Evolutionary conservation across 768 basidiomycete species (phyloP).

Genomic region (Tylopilus felleus): DNA sequence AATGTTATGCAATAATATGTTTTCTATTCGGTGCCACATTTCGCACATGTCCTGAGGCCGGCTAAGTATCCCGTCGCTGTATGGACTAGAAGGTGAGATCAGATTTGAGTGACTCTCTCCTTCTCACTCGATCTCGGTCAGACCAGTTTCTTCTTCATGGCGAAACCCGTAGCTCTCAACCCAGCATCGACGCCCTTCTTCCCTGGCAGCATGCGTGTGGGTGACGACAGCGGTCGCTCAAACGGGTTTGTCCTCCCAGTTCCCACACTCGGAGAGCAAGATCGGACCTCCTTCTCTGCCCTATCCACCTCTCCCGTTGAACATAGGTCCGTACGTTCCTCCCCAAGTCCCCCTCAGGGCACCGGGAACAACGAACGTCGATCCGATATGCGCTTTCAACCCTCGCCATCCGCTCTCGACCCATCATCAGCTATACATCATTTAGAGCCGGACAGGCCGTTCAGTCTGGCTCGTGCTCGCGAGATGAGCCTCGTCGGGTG

Average conservation of each 20-base stretch:
- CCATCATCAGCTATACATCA: conserved; percentile 48
- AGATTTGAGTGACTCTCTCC: too few species aligned
- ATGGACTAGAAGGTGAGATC: too few species aligned
- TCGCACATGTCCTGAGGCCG: conserved; percentile 14
- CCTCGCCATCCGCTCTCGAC: conserved; percentile 37
- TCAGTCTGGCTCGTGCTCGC: conserved; percentile 39
- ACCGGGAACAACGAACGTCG: conserved; percentile 24
- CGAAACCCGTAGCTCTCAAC: conserved; percentile 73
- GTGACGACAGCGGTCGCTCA: conserved; percentile 49
- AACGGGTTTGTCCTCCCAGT: conserved; percentile 44
- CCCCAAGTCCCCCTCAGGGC: conserved; percentile 58
- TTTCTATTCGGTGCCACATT: conserved; percentile 14
- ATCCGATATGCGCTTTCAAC: conserved; percentile 31
- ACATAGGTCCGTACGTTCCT: conserved; percentile 63
- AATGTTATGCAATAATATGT: neutral
- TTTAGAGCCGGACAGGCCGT: conserved; percentile 43
- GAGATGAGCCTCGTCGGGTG: conserved; percentile 51
- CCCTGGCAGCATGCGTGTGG: conserved; percentile 56
- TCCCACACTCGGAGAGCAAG: conserved; percentile 43
- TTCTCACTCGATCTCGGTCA: neutral
- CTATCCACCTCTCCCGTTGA: conserved; percentile 51
- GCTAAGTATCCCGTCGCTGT: too few species aligned
- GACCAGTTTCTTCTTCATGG: conserved; percentile 37
- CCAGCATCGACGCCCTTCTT: conserved; percentile 85
- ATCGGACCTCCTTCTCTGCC: conserved; percentile 52